phyloP scores from a whole-genome alignment of 1,284 basidiomycete genomes.

The Vanrija pseudolonga region DNA sequence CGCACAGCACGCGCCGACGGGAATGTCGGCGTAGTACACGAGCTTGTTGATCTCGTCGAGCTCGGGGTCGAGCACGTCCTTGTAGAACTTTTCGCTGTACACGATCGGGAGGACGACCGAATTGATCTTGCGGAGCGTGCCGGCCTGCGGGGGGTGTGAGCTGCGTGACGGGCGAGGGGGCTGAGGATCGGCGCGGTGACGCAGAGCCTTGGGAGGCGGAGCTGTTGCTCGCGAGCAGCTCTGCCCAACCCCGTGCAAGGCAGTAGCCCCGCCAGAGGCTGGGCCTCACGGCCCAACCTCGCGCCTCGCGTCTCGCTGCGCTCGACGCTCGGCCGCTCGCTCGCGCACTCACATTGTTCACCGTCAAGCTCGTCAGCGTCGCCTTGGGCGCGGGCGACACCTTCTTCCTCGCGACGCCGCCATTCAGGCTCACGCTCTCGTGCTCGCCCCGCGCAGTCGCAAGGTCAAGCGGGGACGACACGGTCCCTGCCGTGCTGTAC shows the following conservation, averaged over 20 bases:
- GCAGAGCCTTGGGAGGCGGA: too few species aligned
- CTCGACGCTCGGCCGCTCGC: neutral
- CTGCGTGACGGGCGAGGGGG: neutral
- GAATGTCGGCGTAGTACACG: slow-evolving; percentile 50
- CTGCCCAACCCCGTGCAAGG: too few species aligned
- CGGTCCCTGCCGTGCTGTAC: slow-evolving; percentile 42
- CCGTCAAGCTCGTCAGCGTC: slow-evolving; percentile 47
- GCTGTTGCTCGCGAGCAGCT: neutral
- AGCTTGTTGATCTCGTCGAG: slow-evolving; percentile 50
- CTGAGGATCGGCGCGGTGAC: too few species aligned
- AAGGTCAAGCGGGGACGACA: slow-evolving; percentile 41
- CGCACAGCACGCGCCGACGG: slow-evolving; percentile 45
- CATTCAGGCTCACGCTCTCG: slow-evolving; percentile 27
- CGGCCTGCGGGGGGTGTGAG: slow-evolving; percentile 34
- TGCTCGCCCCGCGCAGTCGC: slow-evolving; percentile 40
- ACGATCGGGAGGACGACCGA: slow-evolving; percentile 45
- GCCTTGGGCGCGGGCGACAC: slow-evolving; percentile 44
- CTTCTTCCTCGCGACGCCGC: slow-evolving; percentile 19
- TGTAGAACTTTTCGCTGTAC: slow-evolving; percentile 41
- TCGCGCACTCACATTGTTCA: slow-evolving; percentile 42
- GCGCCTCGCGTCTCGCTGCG: neutral
- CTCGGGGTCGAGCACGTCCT: slow-evolving; percentile 37
- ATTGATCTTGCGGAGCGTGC: slow-evolving; percentile 46
- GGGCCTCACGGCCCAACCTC: too few species aligned
- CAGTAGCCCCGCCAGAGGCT: too few species aligned